Evolutionary conservation across 2,329 filamentous ascomycete genomes (phyloP).

Genomic region (Graphiopsis chlorocephala): DNA sequence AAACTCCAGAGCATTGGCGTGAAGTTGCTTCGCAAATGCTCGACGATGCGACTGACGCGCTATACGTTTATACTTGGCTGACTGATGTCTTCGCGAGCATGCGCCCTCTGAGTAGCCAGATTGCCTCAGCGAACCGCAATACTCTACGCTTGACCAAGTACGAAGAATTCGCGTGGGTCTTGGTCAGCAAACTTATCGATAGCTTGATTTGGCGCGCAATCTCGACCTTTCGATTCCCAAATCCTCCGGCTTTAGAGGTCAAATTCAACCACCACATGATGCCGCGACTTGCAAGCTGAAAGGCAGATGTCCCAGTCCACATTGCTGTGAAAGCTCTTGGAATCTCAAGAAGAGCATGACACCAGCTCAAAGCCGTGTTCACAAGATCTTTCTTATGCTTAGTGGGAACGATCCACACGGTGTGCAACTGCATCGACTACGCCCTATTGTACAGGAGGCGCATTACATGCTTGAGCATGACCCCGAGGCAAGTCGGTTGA

Average conservation of each 20-base stretch:
- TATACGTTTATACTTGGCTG: conserved; percentile 14
- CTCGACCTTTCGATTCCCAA: conserved; percentile 19
- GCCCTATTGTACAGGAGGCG: conserved; percentile 26
- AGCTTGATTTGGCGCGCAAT: conserved; percentile 13
- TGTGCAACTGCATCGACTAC: conserved; percentile 22
- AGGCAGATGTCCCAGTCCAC: background rate
- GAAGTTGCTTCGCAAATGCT: background rate
- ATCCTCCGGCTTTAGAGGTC: conserved; percentile 22
- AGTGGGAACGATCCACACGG: conserved; percentile 14
- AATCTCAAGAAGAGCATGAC: background rate
- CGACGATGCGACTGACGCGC: background rate
- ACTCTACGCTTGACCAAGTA: conserved; percentile 36
- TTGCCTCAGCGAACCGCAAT: conserved; percentile 40
- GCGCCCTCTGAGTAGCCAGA: conserved; percentile 33
- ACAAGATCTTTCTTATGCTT: background rate
- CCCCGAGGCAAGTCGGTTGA: conserved; percentile 20
- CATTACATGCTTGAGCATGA: conserved; percentile 32
- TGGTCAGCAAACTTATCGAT: conserved; percentile 34
- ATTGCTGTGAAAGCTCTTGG: background rate
- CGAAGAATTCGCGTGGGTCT: conserved; percentile 40
- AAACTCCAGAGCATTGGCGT: background rate
- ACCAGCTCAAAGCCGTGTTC: background rate
- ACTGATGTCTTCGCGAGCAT: conserved; percentile 18
- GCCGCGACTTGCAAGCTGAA: background rate
- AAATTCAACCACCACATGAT: conserved; percentile 2